A percentile compares a stretch with the other conserved stretches of the same genome.
phyloP scores from a whole-genome alignment of 148 eudicot genomes.

The Bassia scoparia region DNA sequence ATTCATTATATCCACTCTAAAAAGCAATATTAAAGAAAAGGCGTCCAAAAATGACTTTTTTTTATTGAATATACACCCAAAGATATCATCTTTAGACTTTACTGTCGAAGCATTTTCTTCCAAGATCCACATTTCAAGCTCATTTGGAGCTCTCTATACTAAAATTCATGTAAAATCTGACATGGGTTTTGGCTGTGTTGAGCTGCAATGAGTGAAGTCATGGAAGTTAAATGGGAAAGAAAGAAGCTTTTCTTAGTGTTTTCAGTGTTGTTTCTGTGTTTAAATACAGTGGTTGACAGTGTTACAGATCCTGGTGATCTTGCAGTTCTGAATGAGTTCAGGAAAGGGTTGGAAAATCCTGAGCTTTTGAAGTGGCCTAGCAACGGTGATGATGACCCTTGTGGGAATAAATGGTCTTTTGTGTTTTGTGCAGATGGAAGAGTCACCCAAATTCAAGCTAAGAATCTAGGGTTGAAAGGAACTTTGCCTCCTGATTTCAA shows the following conservation, averaged over 20 bases:
- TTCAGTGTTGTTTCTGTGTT: constrained; percentile 14
- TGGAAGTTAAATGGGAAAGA: constrained; percentile 11
- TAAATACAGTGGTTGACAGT: constrained; percentile 35
- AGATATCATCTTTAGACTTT: background rate
- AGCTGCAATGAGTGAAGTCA: constrained; percentile 4
- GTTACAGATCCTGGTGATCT: constrained; percentile 68
- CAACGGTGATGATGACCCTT: constrained; percentile 59
- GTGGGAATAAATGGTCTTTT: constrained; percentile 75
- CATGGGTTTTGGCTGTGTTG: constrained; percentile 17
- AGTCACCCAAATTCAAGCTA: constrained; percentile 73
- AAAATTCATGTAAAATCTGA: constrained; percentile 5
- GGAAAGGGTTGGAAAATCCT: constrained; percentile 64
- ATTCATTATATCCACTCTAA: constrained; percentile 13
- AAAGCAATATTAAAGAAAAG: background rate
- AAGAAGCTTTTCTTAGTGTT: constrained; percentile 10
- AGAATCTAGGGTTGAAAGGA: constrained; percentile 60
- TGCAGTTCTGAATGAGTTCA: constrained; percentile 58
- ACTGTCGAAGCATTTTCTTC: background rate
- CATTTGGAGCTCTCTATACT: constrained; percentile 1
- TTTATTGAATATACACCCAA: background rate
- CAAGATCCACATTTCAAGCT: constrained; percentile 11
- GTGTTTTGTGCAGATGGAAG: constrained; percentile 50
- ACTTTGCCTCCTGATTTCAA: constrained; percentile 66
- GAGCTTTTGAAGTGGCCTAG: constrained; percentile 82
- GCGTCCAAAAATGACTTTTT: constrained; percentile 7